Conservation (phyloP, 371 early-diverging fungal species). For the Basidiobolus meristosporus region DNA sequence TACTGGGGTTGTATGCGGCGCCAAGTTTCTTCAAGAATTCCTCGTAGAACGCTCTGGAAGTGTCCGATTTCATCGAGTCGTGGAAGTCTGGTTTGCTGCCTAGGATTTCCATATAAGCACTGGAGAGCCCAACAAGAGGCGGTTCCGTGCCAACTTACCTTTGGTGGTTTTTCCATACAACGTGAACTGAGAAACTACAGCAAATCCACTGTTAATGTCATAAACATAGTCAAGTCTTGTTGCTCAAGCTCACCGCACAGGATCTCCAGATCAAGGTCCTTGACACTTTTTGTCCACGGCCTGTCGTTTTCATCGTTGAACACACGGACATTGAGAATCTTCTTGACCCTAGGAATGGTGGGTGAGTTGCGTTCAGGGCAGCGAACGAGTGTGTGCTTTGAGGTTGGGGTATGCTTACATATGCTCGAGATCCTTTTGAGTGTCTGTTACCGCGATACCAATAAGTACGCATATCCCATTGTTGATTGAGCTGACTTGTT, state of each 20-base stretch:
- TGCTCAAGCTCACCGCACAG: slow-evolving; percentile 34
- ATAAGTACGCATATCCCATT: slow-evolving; percentile 57
- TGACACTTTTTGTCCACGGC: slow-evolving; percentile 58
- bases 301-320: slow-evolving; percentile 36
- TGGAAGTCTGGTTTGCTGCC: slow-evolving; percentile 83
- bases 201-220: background rate
- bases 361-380: background rate
- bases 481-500: slow-evolving; percentile 44
- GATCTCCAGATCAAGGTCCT: slow-evolving; percentile 44
- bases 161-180: slow-evolving; percentile 52
- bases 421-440: slow-evolving; percentile 47
- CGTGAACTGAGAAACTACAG: slow-evolving; percentile 71
- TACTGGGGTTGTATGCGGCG: slow-evolving; percentile 29
- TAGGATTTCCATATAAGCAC: slow-evolving; percentile 2
- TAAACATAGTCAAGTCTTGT: background rate
- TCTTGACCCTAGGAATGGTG: slow-evolving; percentile 18
- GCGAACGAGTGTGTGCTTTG: too few relatives aligned
- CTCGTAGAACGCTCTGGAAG: slow-evolving; percentile 46
- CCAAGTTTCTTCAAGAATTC: slow-evolving; percentile 46
- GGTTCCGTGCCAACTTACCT: slow-evolving; percentile 24
- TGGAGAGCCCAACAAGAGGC: background rate
- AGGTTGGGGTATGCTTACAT: slow-evolving; percentile 15
- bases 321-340: slow-evolving; percentile 52
- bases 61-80: slow-evolving; percentile 49
- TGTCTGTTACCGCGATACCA: slow-evolving; percentile 53